These are phyloP conservation scores for Dactylellina sp. DNA, from an alignment of 2,329 filamentous ascomycete genomes.

Conservation along the genomic window DNA sequence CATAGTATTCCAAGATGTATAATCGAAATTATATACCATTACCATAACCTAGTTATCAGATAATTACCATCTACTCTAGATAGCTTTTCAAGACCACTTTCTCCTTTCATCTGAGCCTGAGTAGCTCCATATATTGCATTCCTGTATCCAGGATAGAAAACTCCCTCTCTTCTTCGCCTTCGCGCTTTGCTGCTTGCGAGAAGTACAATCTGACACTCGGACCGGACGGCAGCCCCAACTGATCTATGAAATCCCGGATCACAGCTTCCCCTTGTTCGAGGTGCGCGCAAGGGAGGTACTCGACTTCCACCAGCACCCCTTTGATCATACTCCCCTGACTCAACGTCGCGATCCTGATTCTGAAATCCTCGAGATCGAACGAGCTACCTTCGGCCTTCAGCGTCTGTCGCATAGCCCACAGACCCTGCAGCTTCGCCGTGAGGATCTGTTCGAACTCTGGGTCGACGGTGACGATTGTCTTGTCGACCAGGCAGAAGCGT, in stretches of 20 bases:
- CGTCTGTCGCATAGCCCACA: constrained; percentile 59
- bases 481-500: constrained; percentile 58
- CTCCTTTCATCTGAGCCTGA: constrained; percentile 55
- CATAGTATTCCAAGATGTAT: constrained; percentile 16
- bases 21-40: constrained; percentile 11
- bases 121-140: constrained; percentile 60
- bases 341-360: constrained; percentile 58
- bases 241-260: constrained; percentile 59
- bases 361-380: constrained; percentile 60
- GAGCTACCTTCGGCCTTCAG: constrained; percentile 56
- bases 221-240: constrained; percentile 55
- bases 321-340: constrained; percentile 58
- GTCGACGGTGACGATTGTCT: constrained; percentile 59
- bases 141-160: constrained; percentile 61
- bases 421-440: constrained; percentile 56
- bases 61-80: neutral
- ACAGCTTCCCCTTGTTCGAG: constrained; percentile 59
- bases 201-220: constrained; percentile 57
- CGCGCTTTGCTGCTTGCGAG: constrained; percentile 44
- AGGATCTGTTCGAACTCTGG: constrained; percentile 59
- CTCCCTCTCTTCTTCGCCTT: constrained; percentile 39
- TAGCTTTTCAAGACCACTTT: neutral
- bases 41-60: neutral
- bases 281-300: constrained; percentile 58
- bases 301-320: constrained; percentile 60